Conservation (phyloP, 2,329 filamentous ascomycete species). For the Graphilbum fragrans region DNA sequence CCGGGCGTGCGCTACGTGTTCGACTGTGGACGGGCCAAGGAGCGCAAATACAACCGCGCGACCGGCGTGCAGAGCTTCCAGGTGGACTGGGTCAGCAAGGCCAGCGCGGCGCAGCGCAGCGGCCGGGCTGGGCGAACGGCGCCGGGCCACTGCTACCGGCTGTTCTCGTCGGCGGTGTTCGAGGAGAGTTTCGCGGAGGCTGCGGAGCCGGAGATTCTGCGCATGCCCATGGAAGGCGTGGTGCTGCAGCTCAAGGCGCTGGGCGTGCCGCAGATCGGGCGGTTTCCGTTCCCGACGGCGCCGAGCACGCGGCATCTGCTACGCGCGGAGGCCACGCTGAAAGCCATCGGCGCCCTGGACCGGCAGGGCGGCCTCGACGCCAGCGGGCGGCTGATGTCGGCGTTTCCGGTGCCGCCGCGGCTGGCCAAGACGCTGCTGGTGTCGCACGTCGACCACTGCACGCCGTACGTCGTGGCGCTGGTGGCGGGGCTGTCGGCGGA, state of each 20-base stretch:
- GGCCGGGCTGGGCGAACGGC: constrained; percentile 93
- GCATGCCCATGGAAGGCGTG: constrained; percentile 85
- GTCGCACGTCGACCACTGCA: constrained; percentile 68
- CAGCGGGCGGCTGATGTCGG: constrained; percentile 68
- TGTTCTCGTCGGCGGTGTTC: constrained; percentile 91
- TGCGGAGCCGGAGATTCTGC: constrained; percentile 74
- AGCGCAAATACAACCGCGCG: constrained; percentile 74
- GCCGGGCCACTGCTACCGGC: constrained; percentile 85
- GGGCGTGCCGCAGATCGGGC: constrained; percentile 78
- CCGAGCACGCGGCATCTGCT: constrained; percentile 65
- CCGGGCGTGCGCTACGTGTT: constrained; percentile 93
- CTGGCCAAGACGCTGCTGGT: constrained; percentile 88
- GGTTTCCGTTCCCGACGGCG: constrained; percentile 92
- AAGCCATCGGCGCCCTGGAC: constrained; percentile 74
- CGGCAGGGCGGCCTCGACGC: constrained; percentile 62
- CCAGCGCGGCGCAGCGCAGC: constrained; percentile 80
- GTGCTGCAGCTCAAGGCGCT: constrained; percentile 92
- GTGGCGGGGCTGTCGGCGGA: constrained; percentile 82
- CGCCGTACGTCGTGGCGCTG: constrained; percentile 76
- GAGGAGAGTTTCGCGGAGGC: constrained; percentile 82
- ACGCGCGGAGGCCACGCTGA: constrained; percentile 76
- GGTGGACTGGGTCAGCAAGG: constrained; percentile 94
- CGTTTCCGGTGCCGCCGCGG: constrained; percentile 81
- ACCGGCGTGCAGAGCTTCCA: constrained; percentile 95
- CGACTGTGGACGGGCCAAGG: constrained; percentile 84